phyloP scores from a whole-genome alignment of 2,329 filamentous ascomycete species.

The Aspergillus alliaceus region DNA sequence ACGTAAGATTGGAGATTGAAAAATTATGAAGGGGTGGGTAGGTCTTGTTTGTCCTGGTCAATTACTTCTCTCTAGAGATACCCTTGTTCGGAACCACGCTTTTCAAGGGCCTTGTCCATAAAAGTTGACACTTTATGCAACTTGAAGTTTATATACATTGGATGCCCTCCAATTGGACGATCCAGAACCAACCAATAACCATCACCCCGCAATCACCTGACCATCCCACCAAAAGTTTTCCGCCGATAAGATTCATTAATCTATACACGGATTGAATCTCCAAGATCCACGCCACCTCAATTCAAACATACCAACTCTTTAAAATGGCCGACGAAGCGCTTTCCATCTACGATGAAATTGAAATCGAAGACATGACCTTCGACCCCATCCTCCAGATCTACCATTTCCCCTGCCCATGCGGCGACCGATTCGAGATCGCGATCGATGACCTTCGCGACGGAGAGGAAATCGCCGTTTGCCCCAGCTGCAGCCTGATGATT shows the following conservation, averaged over 20 bases:
- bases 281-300: no score
- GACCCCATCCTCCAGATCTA: slow-evolving; percentile 82
- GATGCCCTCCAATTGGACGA: neutral
- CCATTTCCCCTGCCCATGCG: slow-evolving; percentile 95
- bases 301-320: neutral
- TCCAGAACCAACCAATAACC: neutral
- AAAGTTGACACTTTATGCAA: neutral
- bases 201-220: slow-evolving; percentile 30
- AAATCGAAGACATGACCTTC: slow-evolving; percentile 98
- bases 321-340: slow-evolving; percentile 64
- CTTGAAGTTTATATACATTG: no score
- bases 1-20: slow-evolving; percentile 25
- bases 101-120: neutral
- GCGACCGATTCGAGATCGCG: slow-evolving; percentile 90
- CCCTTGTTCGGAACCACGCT: neutral
- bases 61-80: neutral
- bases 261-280: neutral
- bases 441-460: slow-evolving; percentile 83
- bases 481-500: slow-evolving; percentile 96
- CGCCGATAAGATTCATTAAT: slow-evolving; percentile 7
- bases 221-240: slow-evolving; percentile 26
- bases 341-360: slow-evolving; percentile 93
- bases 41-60: no score
- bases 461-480: slow-evolving; percentile 93
- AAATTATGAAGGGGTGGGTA: no score